Percentiles rank a stretch among this genome's conserved stretches.
Conservation (phyloP, 2,329 filamentous ascomycete genomes). For the Davidsoniella virescens region DNA sequence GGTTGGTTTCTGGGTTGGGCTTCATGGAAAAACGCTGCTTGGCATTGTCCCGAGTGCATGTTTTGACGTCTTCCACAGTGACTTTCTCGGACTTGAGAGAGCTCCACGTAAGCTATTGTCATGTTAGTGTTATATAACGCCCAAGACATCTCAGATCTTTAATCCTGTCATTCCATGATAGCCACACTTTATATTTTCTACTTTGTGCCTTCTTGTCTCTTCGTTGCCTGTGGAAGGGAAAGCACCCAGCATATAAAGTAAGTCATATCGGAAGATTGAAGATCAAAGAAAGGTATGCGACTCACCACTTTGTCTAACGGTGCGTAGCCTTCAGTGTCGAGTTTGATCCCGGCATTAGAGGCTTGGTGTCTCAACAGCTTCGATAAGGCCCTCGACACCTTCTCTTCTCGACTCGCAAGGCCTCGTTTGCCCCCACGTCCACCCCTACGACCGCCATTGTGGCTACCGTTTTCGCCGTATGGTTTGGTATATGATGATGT, state of each 20-base stretch:
- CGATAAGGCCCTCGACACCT: constrained; percentile 38
- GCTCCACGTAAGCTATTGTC: constrained; percentile 32
- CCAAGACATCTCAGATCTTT: neutral
- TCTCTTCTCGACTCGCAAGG: constrained; percentile 26
- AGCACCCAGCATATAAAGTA: neutral
- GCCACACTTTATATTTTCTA: neutral
- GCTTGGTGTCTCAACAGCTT: constrained; percentile 40
- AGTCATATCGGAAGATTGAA: neutral
- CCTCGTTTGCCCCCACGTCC: constrained; percentile 19
- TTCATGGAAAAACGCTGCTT: constrained; percentile 85
- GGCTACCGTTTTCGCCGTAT: constrained; percentile 1
- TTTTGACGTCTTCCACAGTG: constrained; percentile 57
- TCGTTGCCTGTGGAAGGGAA: constrained; percentile 1
- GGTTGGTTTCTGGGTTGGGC: constrained; percentile 16
- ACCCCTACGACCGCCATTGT: constrained; percentile 18
- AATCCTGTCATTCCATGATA: neutral
- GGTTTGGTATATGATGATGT: too few species aligned
- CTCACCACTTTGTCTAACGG: constrained; percentile 41
- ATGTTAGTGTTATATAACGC: neutral
- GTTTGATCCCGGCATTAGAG: constrained; percentile 35
- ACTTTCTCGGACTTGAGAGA: constrained; percentile 52
- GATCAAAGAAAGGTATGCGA: constrained; percentile 15
- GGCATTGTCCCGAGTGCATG: constrained; percentile 57
- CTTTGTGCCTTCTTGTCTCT: neutral
- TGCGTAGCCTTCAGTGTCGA: constrained; percentile 45